A percentile compares a stretch with the other conserved stretches of the same genome.
phyloP scores from a whole-genome alignment of 2,329 filamentous ascomycete species.

The Diaporthe nobilis region DNA sequence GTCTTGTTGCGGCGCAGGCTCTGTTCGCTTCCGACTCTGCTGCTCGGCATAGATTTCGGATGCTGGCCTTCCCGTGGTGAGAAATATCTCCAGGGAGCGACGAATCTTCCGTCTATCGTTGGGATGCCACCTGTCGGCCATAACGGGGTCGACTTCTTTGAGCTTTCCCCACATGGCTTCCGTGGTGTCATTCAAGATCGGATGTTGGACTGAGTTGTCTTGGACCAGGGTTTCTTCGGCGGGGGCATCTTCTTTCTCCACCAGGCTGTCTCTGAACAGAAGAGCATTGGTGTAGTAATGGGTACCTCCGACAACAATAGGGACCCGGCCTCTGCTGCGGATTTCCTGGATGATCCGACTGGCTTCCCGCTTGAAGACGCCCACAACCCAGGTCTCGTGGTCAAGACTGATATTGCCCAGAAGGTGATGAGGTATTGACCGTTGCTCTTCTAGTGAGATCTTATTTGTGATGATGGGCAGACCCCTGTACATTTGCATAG shows the following conservation, averaged over 20 bases:
- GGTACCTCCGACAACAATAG: slow-evolving; percentile 93
- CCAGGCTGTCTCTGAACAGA: slow-evolving; percentile 81
- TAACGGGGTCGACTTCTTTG: slow-evolving; percentile 85
- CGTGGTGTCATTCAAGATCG: slow-evolving; percentile 80
- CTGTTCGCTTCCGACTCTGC: slow-evolving; percentile 55
- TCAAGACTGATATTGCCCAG: slow-evolving; percentile 83
- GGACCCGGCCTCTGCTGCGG: slow-evolving; percentile 80
- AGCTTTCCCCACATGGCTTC: slow-evolving; percentile 81
- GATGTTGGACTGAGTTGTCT: slow-evolving; percentile 64
- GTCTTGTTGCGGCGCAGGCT: slow-evolving; percentile 44
- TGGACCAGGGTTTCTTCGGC: not conserved
- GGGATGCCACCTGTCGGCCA: slow-evolving; percentile 94
- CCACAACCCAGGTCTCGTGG: slow-evolving; percentile 87
- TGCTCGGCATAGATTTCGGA: slow-evolving; percentile 92
- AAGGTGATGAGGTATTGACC: slow-evolving; percentile 88
- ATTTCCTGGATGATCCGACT: slow-evolving; percentile 82
- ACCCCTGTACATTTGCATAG: slow-evolving; percentile 96
- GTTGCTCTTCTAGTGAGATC: slow-evolving; percentile 80
- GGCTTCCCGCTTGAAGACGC: slow-evolving; percentile 81
- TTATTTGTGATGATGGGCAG: slow-evolving; percentile 97
- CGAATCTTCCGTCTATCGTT: slow-evolving; percentile 92
- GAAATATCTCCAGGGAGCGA: slow-evolving; percentile 89
- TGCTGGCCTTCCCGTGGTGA: slow-evolving; percentile 84
- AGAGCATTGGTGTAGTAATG: slow-evolving; percentile 95
- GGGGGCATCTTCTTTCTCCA: slow-evolving; percentile 54